Evolutionary conservation across 2,329 filamentous ascomycete genomes (phyloP), one percentile per base, ranked within the genome.

Genomic region (Penicillium aurantiogriseum): DNA sequence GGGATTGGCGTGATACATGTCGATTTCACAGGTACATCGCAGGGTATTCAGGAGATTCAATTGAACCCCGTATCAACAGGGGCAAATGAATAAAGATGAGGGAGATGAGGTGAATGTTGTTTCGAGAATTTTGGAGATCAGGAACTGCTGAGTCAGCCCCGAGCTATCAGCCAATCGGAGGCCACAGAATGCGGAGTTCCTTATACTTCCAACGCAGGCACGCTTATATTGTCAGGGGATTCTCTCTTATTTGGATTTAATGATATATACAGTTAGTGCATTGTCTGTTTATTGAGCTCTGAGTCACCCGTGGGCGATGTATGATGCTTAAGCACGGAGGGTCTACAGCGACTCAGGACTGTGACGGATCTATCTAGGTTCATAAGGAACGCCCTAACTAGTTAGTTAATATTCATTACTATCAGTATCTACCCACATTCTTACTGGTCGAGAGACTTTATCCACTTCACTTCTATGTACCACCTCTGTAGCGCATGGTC

Each of bases 1-100:
- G 48, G 36, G 59, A 60, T 42, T 57, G 60, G 52, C 48, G 47
- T 63, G 57, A 63, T 59, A 62, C 70, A 73, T 72, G 56, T 65
- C 68, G 67, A 57, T 54, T 67, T 67, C 65, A 66, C 45, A 57
- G 47, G 17, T 21, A 47, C 62, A 65, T 63, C 21, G 54, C 54
- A 58, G 21, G 23, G 27, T 52, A 35, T 35, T 15, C 27, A 40
- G 27, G 36, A 47, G 27, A 31, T 46, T n/a, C 27, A 23, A 39
- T 44, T 31, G 50, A 35, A 15, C 23, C 40, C 48, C 36, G 29
- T 35, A 35, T 11, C 21, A 42, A 42, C 36, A 29, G 36, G 45
- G 36, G 23, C 48, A 21, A 33, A 40, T 25, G 45, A 15, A 13
- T 25, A 57, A 42, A 56, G 23, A 35, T 36, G 31, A 43, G 27